Percentiles rank a stretch among this genome's conserved stretches.
Evolutionary conservation across 176 grass and related monocot genomes (phyloP).

Genomic region (Olyra latifolia): DNA sequence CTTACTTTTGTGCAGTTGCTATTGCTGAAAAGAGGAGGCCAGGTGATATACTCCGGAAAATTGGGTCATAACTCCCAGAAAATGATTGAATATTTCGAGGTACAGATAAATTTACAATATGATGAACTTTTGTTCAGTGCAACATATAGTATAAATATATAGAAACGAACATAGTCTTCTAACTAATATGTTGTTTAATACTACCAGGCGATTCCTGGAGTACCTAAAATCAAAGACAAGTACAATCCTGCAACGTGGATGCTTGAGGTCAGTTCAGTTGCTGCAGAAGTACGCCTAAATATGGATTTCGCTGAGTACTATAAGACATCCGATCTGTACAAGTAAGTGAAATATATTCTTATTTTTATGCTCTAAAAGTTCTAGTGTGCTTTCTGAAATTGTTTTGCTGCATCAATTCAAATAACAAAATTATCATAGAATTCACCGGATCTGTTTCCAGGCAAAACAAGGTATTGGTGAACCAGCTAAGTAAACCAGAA

Average conservation of each 20-base stretch:
- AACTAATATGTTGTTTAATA: constrained; percentile 24
- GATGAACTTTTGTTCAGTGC: background rate
- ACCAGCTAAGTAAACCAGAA: constrained; percentile 66
- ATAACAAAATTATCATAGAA: constrained; percentile 19
- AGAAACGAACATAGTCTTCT: background rate
- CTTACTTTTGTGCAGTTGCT: constrained; percentile 53
- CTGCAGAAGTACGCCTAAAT: constrained; percentile 75
- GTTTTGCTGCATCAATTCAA: background rate
- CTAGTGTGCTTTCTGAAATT: background rate
- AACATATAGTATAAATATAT: background rate
- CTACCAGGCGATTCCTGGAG: constrained; percentile 86
- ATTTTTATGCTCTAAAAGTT: background rate
- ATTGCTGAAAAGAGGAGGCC: constrained; percentile 96
- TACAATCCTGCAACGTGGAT: constrained; percentile 98
- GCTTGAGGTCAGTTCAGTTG: constrained; percentile 91
- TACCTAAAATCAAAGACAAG: constrained; percentile 90
- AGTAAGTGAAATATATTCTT: constrained; percentile 47
- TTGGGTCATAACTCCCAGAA: constrained; percentile 78
- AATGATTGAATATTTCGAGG: constrained; percentile 96
- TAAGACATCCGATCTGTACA: constrained; percentile 69
- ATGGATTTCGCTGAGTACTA: constrained; percentile 88
- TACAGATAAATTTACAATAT: constrained; percentile 31
- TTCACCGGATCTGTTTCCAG: constrained; percentile 40
- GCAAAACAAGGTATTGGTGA: constrained; percentile 77
- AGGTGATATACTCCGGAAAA: constrained; percentile 88